Conservation (phyloP, 257 asterid genomes). For the Fraxinus anomala region DNA sequence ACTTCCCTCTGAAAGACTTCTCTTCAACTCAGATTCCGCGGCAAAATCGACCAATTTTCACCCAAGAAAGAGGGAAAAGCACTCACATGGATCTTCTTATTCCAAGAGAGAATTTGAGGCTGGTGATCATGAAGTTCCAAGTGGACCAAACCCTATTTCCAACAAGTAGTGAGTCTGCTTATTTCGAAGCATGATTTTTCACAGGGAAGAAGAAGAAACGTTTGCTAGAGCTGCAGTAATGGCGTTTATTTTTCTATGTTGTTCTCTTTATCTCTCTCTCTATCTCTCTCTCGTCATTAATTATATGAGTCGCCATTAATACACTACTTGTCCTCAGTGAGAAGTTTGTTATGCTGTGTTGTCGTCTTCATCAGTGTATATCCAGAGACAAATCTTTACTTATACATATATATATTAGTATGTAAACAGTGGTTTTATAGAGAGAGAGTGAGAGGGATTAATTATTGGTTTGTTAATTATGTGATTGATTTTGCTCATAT, state of each 20-base stretch:
- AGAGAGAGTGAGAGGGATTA: background rate
- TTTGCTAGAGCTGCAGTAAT: background rate
- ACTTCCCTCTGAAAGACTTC: conserved; percentile 4
- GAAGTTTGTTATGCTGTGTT: conserved; percentile 21
- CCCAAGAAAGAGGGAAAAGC: conserved; percentile 8
- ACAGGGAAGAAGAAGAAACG: background rate
- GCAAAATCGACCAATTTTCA: conserved; percentile 1
- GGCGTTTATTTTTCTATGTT: conserved; percentile 12
- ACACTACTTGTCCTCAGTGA: conserved; percentile 24
- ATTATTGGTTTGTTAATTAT: background rate
- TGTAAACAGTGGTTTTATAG: background rate
- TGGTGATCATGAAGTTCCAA: conserved; percentile 70
- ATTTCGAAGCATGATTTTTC: background rate
- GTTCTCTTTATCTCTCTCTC: background rate
- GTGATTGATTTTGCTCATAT: background rate
- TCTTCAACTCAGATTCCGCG: conserved; percentile 11
- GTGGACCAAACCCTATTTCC: conserved; percentile 77
- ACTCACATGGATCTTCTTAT: conserved; percentile 2
- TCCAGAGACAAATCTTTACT: background rate
- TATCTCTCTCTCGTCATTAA: conserved; percentile 18
- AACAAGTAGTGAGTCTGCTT: conserved; percentile 42
- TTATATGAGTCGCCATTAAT: conserved; percentile 24
- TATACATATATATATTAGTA: background rate
- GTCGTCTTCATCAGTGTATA: conserved; percentile 8
- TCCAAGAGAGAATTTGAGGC: conserved; percentile 40